Conservation (phyloP, 352 stramenopile species). For the Globisporangium nagaii region DNA sequence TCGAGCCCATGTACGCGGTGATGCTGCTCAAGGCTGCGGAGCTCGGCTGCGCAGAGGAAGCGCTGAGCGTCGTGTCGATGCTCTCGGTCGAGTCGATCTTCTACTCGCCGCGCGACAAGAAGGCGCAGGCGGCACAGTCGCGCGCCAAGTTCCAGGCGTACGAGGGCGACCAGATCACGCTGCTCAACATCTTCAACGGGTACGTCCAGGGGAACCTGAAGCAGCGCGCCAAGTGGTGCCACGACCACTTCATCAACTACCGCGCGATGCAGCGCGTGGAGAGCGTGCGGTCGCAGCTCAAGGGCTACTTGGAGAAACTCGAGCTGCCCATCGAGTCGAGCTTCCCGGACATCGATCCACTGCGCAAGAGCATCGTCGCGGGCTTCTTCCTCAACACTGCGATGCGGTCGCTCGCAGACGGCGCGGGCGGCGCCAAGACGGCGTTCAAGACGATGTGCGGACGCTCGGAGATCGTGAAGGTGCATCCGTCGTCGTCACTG, state of each 20-base stretch:
- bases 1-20: slow-evolving; percentile 87
- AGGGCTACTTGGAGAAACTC: slow-evolving; percentile 68
- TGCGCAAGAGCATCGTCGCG: slow-evolving; percentile 84
- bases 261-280: slow-evolving; percentile 83
- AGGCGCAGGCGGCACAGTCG: slow-evolving; percentile 74
- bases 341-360: slow-evolving; percentile 73
- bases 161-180: slow-evolving; percentile 82
- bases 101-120: slow-evolving; percentile 81
- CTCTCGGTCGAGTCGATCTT: slow-evolving; percentile 89
- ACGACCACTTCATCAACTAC: slow-evolving; percentile 84
- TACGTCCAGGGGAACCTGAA: slow-evolving; percentile 68
- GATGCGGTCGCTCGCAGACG: slow-evolving; percentile 77
- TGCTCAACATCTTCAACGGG: slow-evolving; percentile 79
- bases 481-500: slow-evolving; percentile 85
- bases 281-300: slow-evolving; percentile 69
- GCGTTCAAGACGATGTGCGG: slow-evolving; percentile 86
- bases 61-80: slow-evolving; percentile 86
- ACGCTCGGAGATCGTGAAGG: slow-evolving; percentile 76
- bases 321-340: slow-evolving; percentile 59
- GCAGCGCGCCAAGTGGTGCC: slow-evolving; percentile 83
- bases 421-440: slow-evolving; percentile 58
- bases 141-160: slow-evolving; percentile 73
- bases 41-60: slow-evolving; percentile 75
- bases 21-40: slow-evolving; percentile 83
- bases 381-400: slow-evolving; percentile 88